Conservation (phyloP, 176 grass and related monocot genomes). For the Eleusine indica region DNA sequence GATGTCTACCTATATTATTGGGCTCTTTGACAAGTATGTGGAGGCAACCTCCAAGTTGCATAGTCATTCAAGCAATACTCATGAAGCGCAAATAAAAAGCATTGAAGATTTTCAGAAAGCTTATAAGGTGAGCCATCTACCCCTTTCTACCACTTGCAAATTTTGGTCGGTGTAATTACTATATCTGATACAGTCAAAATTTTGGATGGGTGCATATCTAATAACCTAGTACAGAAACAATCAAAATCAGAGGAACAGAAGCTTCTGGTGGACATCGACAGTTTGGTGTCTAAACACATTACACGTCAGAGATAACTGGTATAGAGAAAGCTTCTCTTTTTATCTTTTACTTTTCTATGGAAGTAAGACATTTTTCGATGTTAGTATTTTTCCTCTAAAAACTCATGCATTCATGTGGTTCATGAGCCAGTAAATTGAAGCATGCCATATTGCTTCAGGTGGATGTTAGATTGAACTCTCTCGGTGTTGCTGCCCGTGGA, state of each 20-base stretch:
- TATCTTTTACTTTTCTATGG: no score
- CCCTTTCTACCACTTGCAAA: not conserved
- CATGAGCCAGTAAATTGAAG: not conserved
- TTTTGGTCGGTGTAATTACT: not conserved
- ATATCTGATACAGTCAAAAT: conserved; percentile 19
- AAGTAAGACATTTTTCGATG: no score
- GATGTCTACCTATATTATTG: conserved; percentile 67
- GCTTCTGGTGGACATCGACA: conserved; percentile 75
- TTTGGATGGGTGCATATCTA: not conserved
- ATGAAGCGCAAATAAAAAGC: conserved; percentile 77
- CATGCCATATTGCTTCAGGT: conserved; percentile 58
- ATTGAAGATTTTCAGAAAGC: conserved; percentile 81
- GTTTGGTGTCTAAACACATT: conserved; percentile 80
- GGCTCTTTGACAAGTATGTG: conserved; percentile 62
- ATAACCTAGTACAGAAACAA: conserved; percentile 67
- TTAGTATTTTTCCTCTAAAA: no score
- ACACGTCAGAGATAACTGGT: conserved; percentile 81
- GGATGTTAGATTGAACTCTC: conserved; percentile 61
- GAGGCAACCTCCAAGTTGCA: conserved; percentile 66
- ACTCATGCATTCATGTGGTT: not conserved
- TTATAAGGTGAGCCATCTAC: conserved; percentile 66
- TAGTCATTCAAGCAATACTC: conserved; percentile 56
- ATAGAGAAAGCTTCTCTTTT: no score
- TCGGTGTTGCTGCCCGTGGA: conserved; percentile 65
- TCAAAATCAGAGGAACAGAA: conserved; percentile 82